Base-by-base conservation (phyloP, 2,329 filamentous ascomycete species). In the Diaporthe humulicola region DNA sequence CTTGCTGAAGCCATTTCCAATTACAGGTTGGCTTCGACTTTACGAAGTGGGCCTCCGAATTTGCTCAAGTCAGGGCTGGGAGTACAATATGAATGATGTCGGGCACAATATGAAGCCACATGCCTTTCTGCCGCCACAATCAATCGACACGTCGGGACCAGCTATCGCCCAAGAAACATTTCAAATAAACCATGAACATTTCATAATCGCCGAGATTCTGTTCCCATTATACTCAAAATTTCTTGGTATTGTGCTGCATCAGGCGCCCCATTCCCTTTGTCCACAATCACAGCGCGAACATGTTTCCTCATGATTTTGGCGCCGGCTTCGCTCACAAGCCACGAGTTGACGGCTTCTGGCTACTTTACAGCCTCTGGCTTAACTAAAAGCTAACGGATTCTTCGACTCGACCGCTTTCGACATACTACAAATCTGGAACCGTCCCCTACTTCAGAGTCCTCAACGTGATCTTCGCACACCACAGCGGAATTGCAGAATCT, bases 61-160 rank as follows among this genome's bases (percentile, higher is more conserved):
- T 33, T 30, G 14, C 33, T 30, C 57, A 25, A 36, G 57, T 30
- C 19, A 17, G 36, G 15, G 30, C 19, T 42, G 15, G 28, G 40
- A 61, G 42, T 28, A 76, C 75, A 76, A 76, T 76, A 33, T n/a
- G 30, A 76, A 73, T 22, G n/a, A 17, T 28, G n/a, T 38, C 33
- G 14, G 19, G 38, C n/a, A 76, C 70, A 76, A 76, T 76, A 33
- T 22, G 40, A 71, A 69, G 50, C 57, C 28, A 48, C 40, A 64
- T 45, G 54, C 22, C 30, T 40, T 42, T 73, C 48, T 40, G 30
- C 61, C 58, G 52, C 72, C 75, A 71, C 70, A 33, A 42, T 30
- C 60, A 56, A 69, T 48, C 67, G 73, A 76, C 38, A 52, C 40
- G 33, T 64, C 33, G 15, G 15, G 45, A 7, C 17, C 17, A 38